Percentiles rank a stretch among this genome's conserved stretches.
Evolutionary conservation across 2,329 filamentous ascomycete genomes (phyloP).

Genomic region (Zymoseptoria ardabiliae): DNA sequence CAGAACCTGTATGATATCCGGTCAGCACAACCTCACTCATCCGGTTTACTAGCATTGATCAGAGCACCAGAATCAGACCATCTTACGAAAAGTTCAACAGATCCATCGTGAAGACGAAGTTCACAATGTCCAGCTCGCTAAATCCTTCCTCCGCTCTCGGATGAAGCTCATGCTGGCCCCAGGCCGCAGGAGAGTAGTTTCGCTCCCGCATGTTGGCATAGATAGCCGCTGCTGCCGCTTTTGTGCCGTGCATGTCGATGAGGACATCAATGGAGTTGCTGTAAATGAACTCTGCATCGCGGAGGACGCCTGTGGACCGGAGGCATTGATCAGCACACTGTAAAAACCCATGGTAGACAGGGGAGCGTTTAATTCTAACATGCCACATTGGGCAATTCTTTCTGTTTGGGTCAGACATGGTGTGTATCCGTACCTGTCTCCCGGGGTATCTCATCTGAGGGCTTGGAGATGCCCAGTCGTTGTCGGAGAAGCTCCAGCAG

Average conservation of each 20-base stretch:
- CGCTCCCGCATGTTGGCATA: slow-evolving; percentile 76
- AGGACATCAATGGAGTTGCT: slow-evolving; percentile 91
- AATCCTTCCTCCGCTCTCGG: slow-evolving; percentile 50
- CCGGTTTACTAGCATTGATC: too few relatives aligned
- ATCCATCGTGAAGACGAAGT: slow-evolving; percentile 97
- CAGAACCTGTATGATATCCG: slow-evolving; percentile 59
- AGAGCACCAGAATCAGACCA: background rate
- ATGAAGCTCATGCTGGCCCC: slow-evolving; percentile 84
- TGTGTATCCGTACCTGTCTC: slow-evolving; percentile 25
- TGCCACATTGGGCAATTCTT: slow-evolving; percentile 1
- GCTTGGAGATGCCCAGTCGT: slow-evolving; percentile 50
- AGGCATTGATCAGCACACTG: slow-evolving; percentile 30
- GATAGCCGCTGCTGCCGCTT: slow-evolving; percentile 72
- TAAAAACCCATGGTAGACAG: background rate
- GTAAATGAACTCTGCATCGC: slow-evolving; percentile 77
- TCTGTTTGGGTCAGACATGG: background rate
- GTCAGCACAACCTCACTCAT: slow-evolving; percentile 6
- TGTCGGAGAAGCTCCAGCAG: slow-evolving; percentile 78
- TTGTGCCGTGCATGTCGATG: slow-evolving; percentile 73
- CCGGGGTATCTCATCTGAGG: slow-evolving; percentile 21
- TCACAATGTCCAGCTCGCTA: slow-evolving; percentile 42
- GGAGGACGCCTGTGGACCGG: slow-evolving; percentile 65
- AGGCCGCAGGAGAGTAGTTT: slow-evolving; percentile 73
- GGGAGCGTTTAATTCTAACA: background rate
- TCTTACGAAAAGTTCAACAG: slow-evolving; percentile 71